Conservation (phyloP, 352 stramenopile genomes). For the Phytophthora agathidicida region DNA sequence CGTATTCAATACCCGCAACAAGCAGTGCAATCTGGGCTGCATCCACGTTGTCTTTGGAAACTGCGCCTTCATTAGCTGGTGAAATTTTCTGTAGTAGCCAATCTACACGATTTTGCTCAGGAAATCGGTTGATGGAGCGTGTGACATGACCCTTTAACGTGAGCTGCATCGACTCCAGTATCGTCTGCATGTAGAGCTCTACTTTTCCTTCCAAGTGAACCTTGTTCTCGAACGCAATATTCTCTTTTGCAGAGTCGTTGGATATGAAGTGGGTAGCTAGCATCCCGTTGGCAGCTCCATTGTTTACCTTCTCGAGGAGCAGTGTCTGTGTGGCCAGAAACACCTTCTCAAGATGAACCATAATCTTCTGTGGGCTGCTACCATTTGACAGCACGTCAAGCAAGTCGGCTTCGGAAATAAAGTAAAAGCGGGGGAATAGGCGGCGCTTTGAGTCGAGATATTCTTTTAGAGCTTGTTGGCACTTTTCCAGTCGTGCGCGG, state of each 20-base stretch:
- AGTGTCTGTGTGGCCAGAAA: constrained; percentile 74
- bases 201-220: constrained; percentile 94
- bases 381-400: constrained; percentile 96
- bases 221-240: constrained; percentile 88
- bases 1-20: constrained; percentile 91
- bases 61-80: constrained; percentile 18
- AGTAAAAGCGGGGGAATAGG: constrained; percentile 95
- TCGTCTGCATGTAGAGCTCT: constrained; percentile 94
- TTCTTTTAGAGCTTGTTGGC: constrained; percentile 94
- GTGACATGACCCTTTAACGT: constrained; percentile 91
- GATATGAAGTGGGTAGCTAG: constrained; percentile 91
- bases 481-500: constrained; percentile 84
- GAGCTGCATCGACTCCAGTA: constrained; percentile 91
- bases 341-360: constrained; percentile 93
- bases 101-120: constrained; percentile 89
- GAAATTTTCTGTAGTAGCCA: constrained; percentile 91
- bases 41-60: constrained; percentile 70
- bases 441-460: constrained; percentile 94
- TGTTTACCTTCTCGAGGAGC: constrained; percentile 56
- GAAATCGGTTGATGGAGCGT: constrained; percentile 88
- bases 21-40: constrained; percentile 93
- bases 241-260: constrained; percentile 88
- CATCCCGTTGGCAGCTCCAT: constrained; percentile 35
- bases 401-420: constrained; percentile 94
- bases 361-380: constrained; percentile 84